Base-by-base conservation (phyloP, 768 basidiomycete genomes). In the Pulveroboletus frians region DNA sequence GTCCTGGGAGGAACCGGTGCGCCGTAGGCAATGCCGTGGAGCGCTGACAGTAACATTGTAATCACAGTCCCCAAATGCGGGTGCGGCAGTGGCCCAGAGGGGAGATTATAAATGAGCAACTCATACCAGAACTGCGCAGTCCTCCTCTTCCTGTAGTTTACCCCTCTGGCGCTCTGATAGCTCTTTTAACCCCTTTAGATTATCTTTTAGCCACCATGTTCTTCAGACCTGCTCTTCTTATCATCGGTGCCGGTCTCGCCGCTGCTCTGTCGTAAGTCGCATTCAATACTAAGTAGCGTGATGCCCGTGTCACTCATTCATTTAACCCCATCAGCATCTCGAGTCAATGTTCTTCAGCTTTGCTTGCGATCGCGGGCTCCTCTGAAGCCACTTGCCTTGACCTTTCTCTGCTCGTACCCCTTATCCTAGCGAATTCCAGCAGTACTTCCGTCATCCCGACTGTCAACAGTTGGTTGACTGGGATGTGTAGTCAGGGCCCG, bases 401-500 rank as follows among this genome's bases (percentile, higher is more conserved):
- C 50, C 65, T 73, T 9, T 42, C 59, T 8, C 64, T 61, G 5
- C 59, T 73, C 23, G 51, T 62, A 9, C 60, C 61, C 5, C 56
- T 73, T 34, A 59, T 51, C 5, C 5, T 64, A 20, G 51, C 54
- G 3, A 61, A 63, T 34, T 57, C 65, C 3, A 53, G 43, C 27
- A 56, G 48, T 20, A 60, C 65, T 11, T 74, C 74, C 0, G 35
- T 76, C 44, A 58, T 76, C 30, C 53, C 64, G 2, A 66, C 79
- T 11, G 55, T 88, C 47, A 70, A 84, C 65, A 73, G 45, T 35
- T 90, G 87, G 87, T 65, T 87, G 41, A 72, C 66, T 0, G 77
- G 76, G 40, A 32, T 84, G 44, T 87, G 85, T 61, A 54, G 72
- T 15, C 67, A 69, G 39, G 67, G 67, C 3, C 62, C 77, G 9